These are phyloP conservation scores for Sporothrix phasma DNA, from an alignment of 2,329 filamentous ascomycete species.

Conservation along the genomic window DNA sequence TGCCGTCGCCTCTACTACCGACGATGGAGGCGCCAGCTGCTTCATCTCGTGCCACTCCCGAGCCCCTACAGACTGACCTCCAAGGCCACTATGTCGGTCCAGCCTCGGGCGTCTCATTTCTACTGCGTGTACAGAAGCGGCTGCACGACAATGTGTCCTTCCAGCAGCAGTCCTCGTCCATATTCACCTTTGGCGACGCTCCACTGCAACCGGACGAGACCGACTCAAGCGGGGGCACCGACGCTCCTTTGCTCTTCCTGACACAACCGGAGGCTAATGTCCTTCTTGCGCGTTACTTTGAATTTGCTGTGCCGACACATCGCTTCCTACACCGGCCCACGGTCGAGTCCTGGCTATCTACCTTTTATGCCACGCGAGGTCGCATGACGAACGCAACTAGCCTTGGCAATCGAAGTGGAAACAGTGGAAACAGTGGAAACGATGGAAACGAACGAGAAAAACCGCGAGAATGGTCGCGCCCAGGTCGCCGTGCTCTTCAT, in stretches of 20 bases:
- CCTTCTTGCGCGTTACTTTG: slow-evolving; percentile 28
- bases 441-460: neutral
- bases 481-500: slow-evolving; percentile 27
- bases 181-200: slow-evolving; percentile 41
- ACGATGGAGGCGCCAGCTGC: neutral
- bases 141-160: slow-evolving; percentile 32
- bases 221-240: neutral
- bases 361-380: slow-evolving; percentile 36
- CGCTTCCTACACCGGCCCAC: slow-evolving; percentile 35
- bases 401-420: neutral
- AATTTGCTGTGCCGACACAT: slow-evolving; percentile 33
- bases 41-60: slow-evolving; percentile 33
- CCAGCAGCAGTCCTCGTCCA: slow-evolving; percentile 30
- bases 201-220: slow-evolving; percentile 7
- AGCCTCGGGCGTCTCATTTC: slow-evolving; percentile 38
- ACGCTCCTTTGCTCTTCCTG: neutral
- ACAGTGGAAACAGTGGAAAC: neutral
- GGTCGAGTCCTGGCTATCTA: slow-evolving; percentile 33
- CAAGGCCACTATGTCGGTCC: slow-evolving; percentile 40
- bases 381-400: neutral
- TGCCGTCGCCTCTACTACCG: neutral
- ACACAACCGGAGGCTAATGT: neutral
- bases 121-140: slow-evolving; percentile 39
- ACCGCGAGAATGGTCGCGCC: neutral
- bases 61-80: slow-evolving; percentile 34